Evolutionary conservation across 257 asterid species (phyloP).

Genomic region (Fraxinus quadrangulata): DNA sequence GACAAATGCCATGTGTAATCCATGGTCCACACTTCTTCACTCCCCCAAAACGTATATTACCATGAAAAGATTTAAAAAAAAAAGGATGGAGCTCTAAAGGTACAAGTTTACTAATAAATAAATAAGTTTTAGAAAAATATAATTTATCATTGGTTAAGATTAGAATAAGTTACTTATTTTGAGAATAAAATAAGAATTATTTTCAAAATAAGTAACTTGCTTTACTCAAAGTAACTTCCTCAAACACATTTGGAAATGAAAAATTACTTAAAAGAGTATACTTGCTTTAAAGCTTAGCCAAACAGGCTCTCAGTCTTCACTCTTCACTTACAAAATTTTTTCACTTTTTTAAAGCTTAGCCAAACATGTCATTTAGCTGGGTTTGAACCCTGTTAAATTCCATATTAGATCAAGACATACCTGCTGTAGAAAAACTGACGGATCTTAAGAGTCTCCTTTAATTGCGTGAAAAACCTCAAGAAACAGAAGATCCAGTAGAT

Average conservation of each 20-base stretch:
- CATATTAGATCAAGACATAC: slow-evolving; percentile 39
- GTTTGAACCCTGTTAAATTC: slow-evolving; percentile 7
- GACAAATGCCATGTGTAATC: background rate
- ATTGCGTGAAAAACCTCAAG: slow-evolving; percentile 78
- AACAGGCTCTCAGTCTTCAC: background rate
- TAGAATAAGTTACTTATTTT: background rate
- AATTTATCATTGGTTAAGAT: background rate
- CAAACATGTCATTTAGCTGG: slow-evolving; percentile 1
- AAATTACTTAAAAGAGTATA: background rate
- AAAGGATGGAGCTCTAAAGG: background rate
- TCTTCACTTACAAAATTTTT: background rate
- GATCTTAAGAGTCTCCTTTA: slow-evolving; percentile 79
- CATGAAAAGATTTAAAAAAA: background rate
- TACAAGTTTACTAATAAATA: background rate
- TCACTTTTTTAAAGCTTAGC: background rate
- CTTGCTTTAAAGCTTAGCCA: background rate
- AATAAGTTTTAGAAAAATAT: background rate
- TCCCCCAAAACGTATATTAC: background rate
- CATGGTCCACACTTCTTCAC: background rate
- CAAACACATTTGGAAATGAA: background rate
- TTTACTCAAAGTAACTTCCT: background rate
- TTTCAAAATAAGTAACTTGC: background rate
- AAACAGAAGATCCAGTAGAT: slow-evolving; percentile 81
- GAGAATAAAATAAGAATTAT: background rate
- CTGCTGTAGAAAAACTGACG: slow-evolving; percentile 79